Percentiles rank a stretch among this genome's conserved stretches.
phyloP scores from a whole-genome alignment of 164 flowering plant genomes.

The Macadamia tetraphylla region DNA sequence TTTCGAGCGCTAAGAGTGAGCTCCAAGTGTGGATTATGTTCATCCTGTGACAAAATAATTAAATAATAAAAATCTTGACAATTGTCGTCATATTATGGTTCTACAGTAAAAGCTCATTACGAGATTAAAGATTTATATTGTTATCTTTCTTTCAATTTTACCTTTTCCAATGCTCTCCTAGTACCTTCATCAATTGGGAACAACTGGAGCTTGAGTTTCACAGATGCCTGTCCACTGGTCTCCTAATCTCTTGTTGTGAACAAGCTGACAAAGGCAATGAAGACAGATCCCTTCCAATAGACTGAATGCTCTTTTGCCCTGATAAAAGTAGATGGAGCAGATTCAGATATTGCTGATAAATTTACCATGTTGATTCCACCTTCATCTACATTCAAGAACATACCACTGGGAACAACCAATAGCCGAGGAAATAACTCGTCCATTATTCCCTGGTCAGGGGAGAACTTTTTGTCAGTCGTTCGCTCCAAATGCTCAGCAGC shows the following conservation, averaged over 20 bases:
- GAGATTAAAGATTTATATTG: not conserved
- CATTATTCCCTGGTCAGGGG: constrained; percentile 23
- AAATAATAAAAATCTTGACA: not conserved
- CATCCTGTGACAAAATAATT: constrained; percentile 47
- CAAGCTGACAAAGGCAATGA: constrained; percentile 16
- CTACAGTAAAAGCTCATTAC: constrained; percentile 1
- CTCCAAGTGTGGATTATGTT: constrained; percentile 88
- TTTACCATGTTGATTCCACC: not conserved
- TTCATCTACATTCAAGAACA: constrained; percentile 9
- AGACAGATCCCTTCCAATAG: constrained; percentile 20
- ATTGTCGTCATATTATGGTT: not conserved
- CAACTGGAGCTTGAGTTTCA: constrained; percentile 88
- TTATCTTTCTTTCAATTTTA: constrained; percentile 19
- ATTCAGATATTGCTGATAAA: not conserved
- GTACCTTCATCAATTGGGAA: constrained; percentile 91
- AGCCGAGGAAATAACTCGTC: constrained; percentile 13
- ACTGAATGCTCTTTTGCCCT: constrained; percentile 30
- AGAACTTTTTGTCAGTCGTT: constrained; percentile 30
- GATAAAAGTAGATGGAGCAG: constrained; percentile 15
- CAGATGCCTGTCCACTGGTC: constrained; percentile 25
- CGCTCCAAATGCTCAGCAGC: constrained; percentile 99
- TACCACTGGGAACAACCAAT: constrained; percentile 14
- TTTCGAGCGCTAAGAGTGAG: constrained; percentile 85
- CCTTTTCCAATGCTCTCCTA: constrained; percentile 81
- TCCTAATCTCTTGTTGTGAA: constrained; percentile 29